These are phyloP conservation scores for Phytophthora melonis DNA, from an alignment of 352 stramenopile species.

Conservation along the genomic window DNA sequence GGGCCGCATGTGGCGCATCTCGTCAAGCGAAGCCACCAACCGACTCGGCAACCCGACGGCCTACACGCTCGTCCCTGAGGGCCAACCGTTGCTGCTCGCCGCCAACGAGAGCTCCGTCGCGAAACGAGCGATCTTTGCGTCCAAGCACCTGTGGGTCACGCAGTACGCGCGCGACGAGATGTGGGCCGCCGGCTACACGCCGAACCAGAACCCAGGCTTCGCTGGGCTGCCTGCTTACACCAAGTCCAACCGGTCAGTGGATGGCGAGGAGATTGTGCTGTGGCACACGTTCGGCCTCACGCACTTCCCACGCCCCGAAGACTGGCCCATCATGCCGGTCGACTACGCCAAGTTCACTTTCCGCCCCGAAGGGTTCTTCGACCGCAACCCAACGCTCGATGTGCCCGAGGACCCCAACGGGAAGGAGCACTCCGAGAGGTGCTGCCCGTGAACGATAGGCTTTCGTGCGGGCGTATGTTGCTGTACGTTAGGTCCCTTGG, in stretches of 20 bases:
- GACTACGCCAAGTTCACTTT: slow-evolving; percentile 73
- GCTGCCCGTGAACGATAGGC: slow-evolving; percentile 10
- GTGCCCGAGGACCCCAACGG: slow-evolving; percentile 51
- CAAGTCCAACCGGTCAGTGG: slow-evolving; percentile 56
- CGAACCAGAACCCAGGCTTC: slow-evolving; percentile 56
- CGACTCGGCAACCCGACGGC: slow-evolving; percentile 57
- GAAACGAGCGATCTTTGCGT: slow-evolving; percentile 62
- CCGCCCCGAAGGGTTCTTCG: slow-evolving; percentile 70
- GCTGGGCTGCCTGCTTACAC: slow-evolving; percentile 64
- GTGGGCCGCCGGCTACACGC: slow-evolving; percentile 75
- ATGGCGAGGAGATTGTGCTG: slow-evolving; percentile 72
- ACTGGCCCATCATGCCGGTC: slow-evolving; percentile 81
- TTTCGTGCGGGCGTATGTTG: not conserved
- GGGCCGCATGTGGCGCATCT: slow-evolving; percentile 68
- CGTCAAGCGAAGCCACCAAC: slow-evolving; percentile 64
- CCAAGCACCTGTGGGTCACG: slow-evolving; percentile 79
- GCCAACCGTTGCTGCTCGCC: slow-evolving; percentile 57
- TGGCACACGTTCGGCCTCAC: slow-evolving; percentile 80
- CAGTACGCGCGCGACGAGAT: slow-evolving; percentile 61
- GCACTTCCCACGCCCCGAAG: slow-evolving; percentile 76
- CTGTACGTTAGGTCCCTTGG: no score
- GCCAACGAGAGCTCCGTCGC: slow-evolving; percentile 52
- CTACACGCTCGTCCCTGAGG: slow-evolving; percentile 64
- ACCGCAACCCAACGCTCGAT: slow-evolving; percentile 59
- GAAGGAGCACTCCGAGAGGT: slow-evolving; percentile 40